A percentile compares a stretch with the other conserved stretches of the same genome.
Conservation (phyloP, 176 grass and related monocot species). For the Musa troglodytarum region DNA sequence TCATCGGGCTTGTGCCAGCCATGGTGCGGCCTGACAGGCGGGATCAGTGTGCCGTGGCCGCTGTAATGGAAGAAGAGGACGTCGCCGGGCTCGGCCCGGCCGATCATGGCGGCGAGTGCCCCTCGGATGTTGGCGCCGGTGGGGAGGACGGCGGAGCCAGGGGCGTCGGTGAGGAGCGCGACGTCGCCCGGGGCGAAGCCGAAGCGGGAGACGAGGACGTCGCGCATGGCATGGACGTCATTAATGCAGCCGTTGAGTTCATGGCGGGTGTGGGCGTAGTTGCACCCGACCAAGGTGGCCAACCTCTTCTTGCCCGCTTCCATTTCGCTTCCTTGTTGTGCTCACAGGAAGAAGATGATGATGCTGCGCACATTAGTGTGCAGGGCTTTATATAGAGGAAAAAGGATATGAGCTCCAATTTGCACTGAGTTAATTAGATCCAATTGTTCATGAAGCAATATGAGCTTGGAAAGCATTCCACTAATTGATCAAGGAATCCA, state of each 20-base stretch:
- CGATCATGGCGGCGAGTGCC: conserved; percentile 51
- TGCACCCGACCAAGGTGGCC: conserved; percentile 75
- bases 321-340: background rate
- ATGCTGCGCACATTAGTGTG: background rate
- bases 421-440: no score
- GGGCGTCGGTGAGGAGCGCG: conserved; percentile 38
- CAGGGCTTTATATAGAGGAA: background rate
- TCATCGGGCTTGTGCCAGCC: conserved; percentile 24
- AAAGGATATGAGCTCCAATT: no score
- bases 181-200: conserved; percentile 43
- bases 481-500: no score
- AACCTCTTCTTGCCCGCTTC: conserved; percentile 30
- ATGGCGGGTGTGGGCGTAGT: conserved; percentile 47
- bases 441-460: no score
- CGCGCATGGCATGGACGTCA: conserved; percentile 58
- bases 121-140: conserved; percentile 58
- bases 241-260: conserved; percentile 85
- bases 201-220: conserved; percentile 38
- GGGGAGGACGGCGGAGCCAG: conserved; percentile 21
- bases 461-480: no score
- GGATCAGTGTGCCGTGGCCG: conserved; percentile 69
- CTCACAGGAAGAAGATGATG: background rate
- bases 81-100: conserved; percentile 38
- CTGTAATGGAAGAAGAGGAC: conserved; percentile 92
- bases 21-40: conserved; percentile 22